Base-by-base conservation (phyloP, 2,329 filamentous ascomycete genomes). In the Paramyrothecium roridum region DNA sequence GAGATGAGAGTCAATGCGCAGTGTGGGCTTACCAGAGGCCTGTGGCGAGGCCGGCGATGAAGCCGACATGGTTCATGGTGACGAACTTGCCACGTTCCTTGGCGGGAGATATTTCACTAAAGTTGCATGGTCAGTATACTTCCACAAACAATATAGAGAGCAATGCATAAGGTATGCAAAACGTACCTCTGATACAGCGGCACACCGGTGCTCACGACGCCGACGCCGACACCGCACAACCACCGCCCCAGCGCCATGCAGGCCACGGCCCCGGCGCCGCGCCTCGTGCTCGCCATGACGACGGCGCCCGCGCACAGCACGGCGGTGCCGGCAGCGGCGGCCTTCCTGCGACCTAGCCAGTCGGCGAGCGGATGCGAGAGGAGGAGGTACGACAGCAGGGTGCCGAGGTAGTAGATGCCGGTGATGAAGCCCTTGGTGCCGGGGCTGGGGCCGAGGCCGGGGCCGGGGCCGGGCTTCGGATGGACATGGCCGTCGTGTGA, bases 1-100 rank as follows among this genome's bases (percentile, higher is more conserved):
- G 34, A 21, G 12, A 2, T 52, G 33, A 13, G 37, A 3, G 21
- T 11, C 30, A 11, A 17, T 48, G 7, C 33, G 43, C 4, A 48
- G 23, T 26, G 2, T 26, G 21, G 56, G 71, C 6, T 37, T 66
- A 83, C 81, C 82, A 84, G 55, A 84, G 81, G 0, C 81, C 82
- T 6, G 64, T 62, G 1, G 81, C 80, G 8, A 84, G 66, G 3
- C 82, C 82, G 2, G 75, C 73, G 22, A 85, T 77, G 56, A 85
- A 79, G 3, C 83, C 82, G 48, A 84, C 74, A 52, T 85, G 82
- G 61, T 85, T 85, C 67, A 85, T 74, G 11, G 84, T 80, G 1
- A 85, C 81, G 56, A 81, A 81, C 57, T 75, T 75, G 3, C 83
- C 82, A 8, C 82, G 73, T 55, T 82, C 72, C 13, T 71, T 73